Evolutionary conservation across 2,329 filamentous ascomycete genomes (phyloP).

Genomic region (Ophiocordyceps camponoti-floridani): DNA sequence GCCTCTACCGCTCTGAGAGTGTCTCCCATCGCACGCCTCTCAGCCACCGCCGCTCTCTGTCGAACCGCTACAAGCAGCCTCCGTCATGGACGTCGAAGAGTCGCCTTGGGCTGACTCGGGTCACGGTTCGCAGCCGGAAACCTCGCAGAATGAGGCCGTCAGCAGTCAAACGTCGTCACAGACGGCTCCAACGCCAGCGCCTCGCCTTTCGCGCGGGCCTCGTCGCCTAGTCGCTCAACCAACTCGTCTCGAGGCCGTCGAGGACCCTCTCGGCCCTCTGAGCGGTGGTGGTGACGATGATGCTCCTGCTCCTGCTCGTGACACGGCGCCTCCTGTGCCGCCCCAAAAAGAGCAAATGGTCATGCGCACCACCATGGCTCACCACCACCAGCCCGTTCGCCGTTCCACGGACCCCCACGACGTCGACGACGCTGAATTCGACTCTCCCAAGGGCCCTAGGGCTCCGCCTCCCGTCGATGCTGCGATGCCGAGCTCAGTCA

Average conservation of each 20-base stretch:
- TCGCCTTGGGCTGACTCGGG: constrained; percentile 34
- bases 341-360: constrained; percentile 50
- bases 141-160: constrained; percentile 15
- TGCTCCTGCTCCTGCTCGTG: constrained; percentile 15
- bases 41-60: background rate
- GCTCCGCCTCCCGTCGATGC: constrained; percentile 48
- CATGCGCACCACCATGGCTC: constrained; percentile 37
- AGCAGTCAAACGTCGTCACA: constrained; percentile 13
- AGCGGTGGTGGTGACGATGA: constrained; percentile 41
- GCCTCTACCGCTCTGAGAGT: too few relatives aligned
- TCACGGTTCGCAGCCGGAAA: constrained; percentile 10
- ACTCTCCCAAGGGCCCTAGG: constrained; percentile 32
- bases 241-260: constrained; percentile 60
- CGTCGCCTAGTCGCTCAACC: constrained; percentile 56
- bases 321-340: constrained; percentile 44
- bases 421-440: constrained; percentile 54
- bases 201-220: constrained; percentile 28
- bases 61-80: background rate
- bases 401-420: constrained; percentile 40
- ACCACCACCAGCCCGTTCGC: constrained; percentile 22
- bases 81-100: constrained; percentile 30
- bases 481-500: constrained; percentile 31
- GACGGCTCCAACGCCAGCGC: constrained; percentile 12
- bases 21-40: background rate
- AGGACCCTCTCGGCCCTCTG: constrained; percentile 61